Evolutionary conservation across 129 eudicot species (phyloP), one percentile per base, ranked within the genome.

Genomic region (Flaveria bidentis): DNA sequence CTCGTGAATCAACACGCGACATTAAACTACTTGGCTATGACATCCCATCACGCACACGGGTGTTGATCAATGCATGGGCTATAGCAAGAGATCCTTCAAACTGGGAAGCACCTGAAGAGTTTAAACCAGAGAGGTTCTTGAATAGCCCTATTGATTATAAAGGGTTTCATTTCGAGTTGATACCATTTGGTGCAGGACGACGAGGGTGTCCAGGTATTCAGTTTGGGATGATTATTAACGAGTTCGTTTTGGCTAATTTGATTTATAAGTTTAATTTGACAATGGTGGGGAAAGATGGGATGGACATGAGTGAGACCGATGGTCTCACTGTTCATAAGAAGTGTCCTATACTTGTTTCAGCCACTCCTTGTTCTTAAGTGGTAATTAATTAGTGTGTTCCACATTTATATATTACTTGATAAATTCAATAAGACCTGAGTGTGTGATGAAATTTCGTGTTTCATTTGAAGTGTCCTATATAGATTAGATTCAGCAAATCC

Each of bases 171-270:
- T 62, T 62, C 30, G 67, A 62, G 67, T 62, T 62, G 18, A 13
- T 62, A 62, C 67, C 67, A 28, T 62, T 62, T 62, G 67, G 67
- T 28, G 67, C 67, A 13, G 67, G 67, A 62, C 67, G 67, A 26
- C 7, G 67, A 62, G 67, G 67, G 20, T 62, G 67, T 25, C 66
- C 66, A 1, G 66, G 66, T 13, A 60, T 25, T 25, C 66, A 23
- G 26, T 60, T 60, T 60, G 67, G 18, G 6, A 14, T 62, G 67
- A 28, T 62, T 62, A 15, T 62, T 28, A 62, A 62, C 10, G 44
- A 28, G 41, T 17, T 62, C 15, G 67, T 26, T 62, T 28, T 62
- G 67, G 67, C 67, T 28, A 62, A 62, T 62, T 22, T 62, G 44
- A 18, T 28, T 10, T 62, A 62, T 62, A 62, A 62, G 67, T 62